These are phyloP conservation scores for Pythium angustatum DNA, from an alignment of 352 stramenopile genomes.

Conservation along the genomic window DNA sequence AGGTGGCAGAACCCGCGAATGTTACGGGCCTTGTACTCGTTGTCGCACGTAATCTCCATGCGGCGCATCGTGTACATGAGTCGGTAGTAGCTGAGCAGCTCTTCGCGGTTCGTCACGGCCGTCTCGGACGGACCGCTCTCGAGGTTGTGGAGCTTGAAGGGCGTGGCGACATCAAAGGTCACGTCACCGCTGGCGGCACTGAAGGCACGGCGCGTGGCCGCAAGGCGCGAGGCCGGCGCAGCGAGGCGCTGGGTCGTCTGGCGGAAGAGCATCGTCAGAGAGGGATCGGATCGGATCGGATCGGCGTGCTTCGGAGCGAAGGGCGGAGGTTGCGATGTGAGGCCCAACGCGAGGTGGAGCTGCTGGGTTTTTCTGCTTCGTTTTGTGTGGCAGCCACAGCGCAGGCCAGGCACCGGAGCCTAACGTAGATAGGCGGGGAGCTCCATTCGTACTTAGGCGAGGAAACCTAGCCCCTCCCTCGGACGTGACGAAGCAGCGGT, in stretches of 20 bases:
- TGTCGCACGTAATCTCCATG: constrained; percentile 99
- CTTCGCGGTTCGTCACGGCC: constrained; percentile 92
- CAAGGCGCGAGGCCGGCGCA: constrained; percentile 34
- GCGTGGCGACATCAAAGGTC: constrained; percentile 67
- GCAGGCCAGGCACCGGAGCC: not conserved
- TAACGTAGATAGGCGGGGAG: constrained; percentile 13
- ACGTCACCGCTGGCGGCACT: constrained; percentile 59
- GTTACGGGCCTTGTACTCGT: constrained; percentile 98
- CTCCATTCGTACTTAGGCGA: constrained; percentile 9
- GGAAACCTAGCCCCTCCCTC: not conserved
- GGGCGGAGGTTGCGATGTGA: constrained; percentile 31
- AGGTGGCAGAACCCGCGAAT: constrained; percentile 99
- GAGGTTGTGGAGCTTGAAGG: constrained; percentile 84
- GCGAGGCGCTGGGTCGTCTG: constrained; percentile 46
- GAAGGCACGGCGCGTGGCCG: constrained; percentile 54
- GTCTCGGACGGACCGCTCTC: constrained; percentile 63
- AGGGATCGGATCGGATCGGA: not conserved
- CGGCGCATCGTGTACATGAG: constrained; percentile 99
- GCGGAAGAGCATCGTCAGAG: constrained; percentile 57
- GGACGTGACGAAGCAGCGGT: constrained; percentile 12
- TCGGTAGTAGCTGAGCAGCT: constrained; percentile 96
- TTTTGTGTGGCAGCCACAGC: constrained; percentile 33
- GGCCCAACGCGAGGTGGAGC: not conserved
- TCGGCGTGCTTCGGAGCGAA: not conserved
- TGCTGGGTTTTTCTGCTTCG: constrained; percentile 46